Evolutionary conservation across 805 yeast species (phyloP).

Genomic region (Metschnikowia orientalis): DNA sequence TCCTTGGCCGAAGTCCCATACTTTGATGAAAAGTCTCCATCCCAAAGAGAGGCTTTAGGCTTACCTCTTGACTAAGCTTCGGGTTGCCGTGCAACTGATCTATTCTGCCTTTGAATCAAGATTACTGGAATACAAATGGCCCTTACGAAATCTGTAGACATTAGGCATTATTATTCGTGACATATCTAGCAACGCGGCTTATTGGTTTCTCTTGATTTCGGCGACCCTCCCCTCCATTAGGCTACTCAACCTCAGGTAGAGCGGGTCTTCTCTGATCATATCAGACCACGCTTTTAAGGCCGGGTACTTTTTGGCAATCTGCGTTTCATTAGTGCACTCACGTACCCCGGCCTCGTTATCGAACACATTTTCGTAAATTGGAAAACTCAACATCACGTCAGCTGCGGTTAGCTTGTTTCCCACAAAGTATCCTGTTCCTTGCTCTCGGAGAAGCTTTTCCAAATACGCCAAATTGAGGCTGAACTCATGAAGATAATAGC

Average conservation of each 20-base stretch:
- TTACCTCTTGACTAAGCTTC: conserved; percentile 22
- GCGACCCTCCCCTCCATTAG: conserved; percentile 29
- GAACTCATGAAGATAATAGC: conserved; percentile 48
- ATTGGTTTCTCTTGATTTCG: conserved; percentile 9
- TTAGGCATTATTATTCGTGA: no score
- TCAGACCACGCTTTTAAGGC: conserved; percentile 37
- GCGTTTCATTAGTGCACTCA: conserved; percentile 33
- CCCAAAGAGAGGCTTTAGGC: conserved; percentile 52
- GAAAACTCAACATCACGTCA: conserved; percentile 52
- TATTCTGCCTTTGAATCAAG: no score
- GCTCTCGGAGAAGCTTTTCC: conserved; percentile 32
- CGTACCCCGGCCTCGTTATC: conserved; percentile 33
- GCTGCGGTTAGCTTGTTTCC: conserved; percentile 51
- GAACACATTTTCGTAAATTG: conserved; percentile 24
- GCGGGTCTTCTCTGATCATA: conserved; percentile 29
- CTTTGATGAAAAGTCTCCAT: conserved; percentile 46
- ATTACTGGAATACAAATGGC: no score
- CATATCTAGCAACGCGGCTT: not conserved
- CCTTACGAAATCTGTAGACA: not conserved
- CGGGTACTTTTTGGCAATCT: conserved; percentile 30
- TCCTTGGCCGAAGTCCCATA: conserved; percentile 51
- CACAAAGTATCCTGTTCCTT: conserved; percentile 41
- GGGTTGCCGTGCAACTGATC: no score
- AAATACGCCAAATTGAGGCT: conserved; percentile 35
- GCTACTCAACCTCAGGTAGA: conserved; percentile 27